Evolutionary conservation across 345 rosid species (phyloP).

Genomic region (Viola odorata): DNA sequence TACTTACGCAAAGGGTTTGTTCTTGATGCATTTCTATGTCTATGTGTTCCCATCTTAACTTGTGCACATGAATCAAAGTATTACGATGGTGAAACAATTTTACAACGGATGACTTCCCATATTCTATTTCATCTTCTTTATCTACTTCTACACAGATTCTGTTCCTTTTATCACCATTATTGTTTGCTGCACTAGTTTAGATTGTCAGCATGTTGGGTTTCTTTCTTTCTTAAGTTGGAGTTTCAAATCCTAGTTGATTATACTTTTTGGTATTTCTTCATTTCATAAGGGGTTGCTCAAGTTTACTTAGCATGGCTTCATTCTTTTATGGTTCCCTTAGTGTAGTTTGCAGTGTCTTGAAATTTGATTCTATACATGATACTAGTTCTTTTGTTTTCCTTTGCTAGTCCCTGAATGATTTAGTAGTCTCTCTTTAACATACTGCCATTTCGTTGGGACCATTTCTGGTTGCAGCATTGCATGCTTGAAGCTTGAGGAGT

Average conservation of each 20-base stretch:
- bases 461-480: slow-evolving; percentile 47
- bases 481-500: slow-evolving; percentile 87
- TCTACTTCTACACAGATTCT: too few relatives aligned
- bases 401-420: neutral
- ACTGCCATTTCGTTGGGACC: neutral
- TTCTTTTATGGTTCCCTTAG: neutral
- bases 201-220: too few relatives aligned
- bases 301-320: neutral
- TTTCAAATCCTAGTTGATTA: too few relatives aligned
- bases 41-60: neutral
- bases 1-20: slow-evolving; percentile 82
- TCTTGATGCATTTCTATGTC: neutral
- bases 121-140: too few relatives aligned
- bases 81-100: too few relatives aligned
- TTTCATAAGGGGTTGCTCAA: neutral
- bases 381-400: neutral
- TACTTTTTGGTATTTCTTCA: neutral
- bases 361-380: neutral
- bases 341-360: neutral
- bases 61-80: too few relatives aligned
- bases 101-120: too few relatives aligned
- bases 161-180: too few relatives aligned
- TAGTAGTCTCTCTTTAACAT: neutral
- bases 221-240: too few relatives aligned
- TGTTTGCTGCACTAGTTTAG: too few relatives aligned